Percentiles rank a stretch among this genome's conserved stretches.
Conservation (phyloP, 2,329 filamentous ascomycete species). For the Fusarium papillatum region DNA sequence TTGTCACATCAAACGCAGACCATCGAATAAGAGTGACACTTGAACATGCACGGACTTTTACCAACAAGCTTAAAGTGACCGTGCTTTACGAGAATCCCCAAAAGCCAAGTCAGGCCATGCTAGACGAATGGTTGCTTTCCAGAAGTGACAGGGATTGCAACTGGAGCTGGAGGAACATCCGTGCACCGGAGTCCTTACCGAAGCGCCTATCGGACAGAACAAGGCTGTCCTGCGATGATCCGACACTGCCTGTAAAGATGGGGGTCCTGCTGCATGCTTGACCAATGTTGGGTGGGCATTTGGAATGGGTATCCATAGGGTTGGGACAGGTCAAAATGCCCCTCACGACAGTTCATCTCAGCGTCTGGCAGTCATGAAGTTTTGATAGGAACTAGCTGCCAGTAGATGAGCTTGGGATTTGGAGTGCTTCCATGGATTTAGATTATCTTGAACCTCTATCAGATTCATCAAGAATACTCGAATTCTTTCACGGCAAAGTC, state of each 20-base stretch:
- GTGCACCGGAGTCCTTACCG: background rate
- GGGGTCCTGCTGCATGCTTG: background rate
- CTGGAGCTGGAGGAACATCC: background rate
- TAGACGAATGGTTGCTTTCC: background rate
- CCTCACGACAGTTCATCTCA: background rate
- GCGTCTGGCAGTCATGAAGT: background rate
- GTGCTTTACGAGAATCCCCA: conserved; percentile 1
- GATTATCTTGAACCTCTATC: background rate
- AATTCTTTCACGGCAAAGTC: background rate
- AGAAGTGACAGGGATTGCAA: background rate
- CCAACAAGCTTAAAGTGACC: background rate
- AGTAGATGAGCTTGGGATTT: background rate
- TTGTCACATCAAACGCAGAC: background rate
- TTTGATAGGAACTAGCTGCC: background rate
- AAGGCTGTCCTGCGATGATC: conserved; percentile 2
- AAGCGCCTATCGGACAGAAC: background rate
- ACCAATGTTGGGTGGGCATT: background rate
- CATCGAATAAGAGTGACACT: background rate
- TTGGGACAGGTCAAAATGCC: background rate
- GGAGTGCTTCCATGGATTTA: background rate
- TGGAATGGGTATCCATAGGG: background rate
- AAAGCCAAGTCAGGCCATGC: background rate
- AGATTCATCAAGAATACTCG: background rate
- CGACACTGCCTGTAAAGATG: background rate
- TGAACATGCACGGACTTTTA: background rate